phyloP scores from a whole-genome alignment of 257 asterid species.

The Henckelia pumila region DNA sequence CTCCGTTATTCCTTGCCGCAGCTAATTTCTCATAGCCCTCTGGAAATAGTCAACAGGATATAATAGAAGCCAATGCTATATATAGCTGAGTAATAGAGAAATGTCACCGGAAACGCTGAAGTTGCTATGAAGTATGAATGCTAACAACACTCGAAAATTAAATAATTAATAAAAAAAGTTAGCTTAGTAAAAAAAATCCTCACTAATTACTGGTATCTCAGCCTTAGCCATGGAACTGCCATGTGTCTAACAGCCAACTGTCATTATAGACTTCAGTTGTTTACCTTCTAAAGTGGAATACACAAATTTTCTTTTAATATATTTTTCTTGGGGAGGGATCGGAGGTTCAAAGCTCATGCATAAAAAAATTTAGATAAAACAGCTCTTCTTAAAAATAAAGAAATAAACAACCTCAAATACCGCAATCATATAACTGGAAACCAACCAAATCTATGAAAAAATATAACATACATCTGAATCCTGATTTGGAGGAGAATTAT shows the following conservation, averaged over 20 bases:
- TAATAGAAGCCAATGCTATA: constrained; percentile 6
- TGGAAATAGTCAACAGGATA: constrained; percentile 28
- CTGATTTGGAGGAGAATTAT: constrained; percentile 2
- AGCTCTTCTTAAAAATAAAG: background rate
- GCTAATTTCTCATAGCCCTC: constrained; percentile 85
- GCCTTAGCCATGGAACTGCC: background rate
- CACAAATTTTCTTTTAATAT: background rate
- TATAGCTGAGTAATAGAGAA: background rate
- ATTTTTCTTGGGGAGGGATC: background rate
- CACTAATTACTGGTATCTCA: background rate
- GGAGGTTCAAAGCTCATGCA: background rate
- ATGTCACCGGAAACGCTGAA: constrained; percentile 3
- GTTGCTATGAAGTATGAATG: too few species aligned
- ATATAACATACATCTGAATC: background rate
- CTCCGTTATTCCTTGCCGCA: constrained; percentile 50
- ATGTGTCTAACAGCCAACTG: background rate
- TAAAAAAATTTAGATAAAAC: constrained; percentile 5
- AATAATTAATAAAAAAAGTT: background rate
- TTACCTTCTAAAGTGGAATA: background rate
- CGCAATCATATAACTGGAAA: constrained; percentile 9
- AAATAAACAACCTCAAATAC: background rate
- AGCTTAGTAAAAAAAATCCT: background rate
- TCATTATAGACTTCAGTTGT: background rate
- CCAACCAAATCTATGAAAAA: constrained; percentile 11
- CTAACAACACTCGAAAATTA: background rate